A percentile compares a stretch with the other conserved stretches of the same genome.
Evolutionary conservation across 2,329 filamentous ascomycete genomes (phyloP).

Genomic region (Aureobasidium sp.): DNA sequence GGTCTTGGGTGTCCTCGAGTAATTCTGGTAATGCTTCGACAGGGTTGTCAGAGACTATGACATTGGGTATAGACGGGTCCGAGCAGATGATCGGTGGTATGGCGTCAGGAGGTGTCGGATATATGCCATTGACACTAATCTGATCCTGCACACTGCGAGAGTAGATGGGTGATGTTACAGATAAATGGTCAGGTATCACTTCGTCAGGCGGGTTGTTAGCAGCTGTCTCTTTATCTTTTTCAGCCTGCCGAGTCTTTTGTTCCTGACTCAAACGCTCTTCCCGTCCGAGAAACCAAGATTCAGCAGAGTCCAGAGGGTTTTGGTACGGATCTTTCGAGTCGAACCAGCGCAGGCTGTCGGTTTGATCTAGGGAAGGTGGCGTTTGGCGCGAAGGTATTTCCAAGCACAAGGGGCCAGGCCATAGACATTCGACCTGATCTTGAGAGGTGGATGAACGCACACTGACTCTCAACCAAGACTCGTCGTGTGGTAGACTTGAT

Average conservation of each 20-base stretch:
- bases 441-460: neutral
- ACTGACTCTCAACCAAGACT: neutral
- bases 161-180: slow-evolving; percentile 34
- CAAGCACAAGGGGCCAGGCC: neutral
- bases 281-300: slow-evolving; percentile 13
- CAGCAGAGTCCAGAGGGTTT: slow-evolving; percentile 10
- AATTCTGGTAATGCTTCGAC: neutral
- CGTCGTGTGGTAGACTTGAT: neutral
- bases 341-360: neutral
- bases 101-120: slow-evolving; percentile 61
- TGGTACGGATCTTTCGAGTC: slow-evolving; percentile 9
- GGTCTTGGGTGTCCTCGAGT: neutral
- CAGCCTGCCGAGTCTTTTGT: slow-evolving; percentile 36
- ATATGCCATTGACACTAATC: slow-evolving; percentile 50
- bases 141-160: slow-evolving; percentile 12
- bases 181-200: slow-evolving; percentile 15
- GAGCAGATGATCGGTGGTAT: slow-evolving; percentile 36
- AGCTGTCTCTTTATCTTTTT: slow-evolving; percentile 34
- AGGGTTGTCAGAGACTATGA: slow-evolving; percentile 23
- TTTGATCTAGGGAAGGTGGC: neutral
- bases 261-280: slow-evolving; percentile 23
- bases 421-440: slow-evolving; percentile 3
- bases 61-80: slow-evolving; percentile 22
- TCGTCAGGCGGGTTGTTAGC: neutral
- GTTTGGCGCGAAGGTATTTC: neutral